Evolutionary conservation across 805 yeast genomes (phyloP).

Genomic region (Isabelozyma heimii): DNA sequence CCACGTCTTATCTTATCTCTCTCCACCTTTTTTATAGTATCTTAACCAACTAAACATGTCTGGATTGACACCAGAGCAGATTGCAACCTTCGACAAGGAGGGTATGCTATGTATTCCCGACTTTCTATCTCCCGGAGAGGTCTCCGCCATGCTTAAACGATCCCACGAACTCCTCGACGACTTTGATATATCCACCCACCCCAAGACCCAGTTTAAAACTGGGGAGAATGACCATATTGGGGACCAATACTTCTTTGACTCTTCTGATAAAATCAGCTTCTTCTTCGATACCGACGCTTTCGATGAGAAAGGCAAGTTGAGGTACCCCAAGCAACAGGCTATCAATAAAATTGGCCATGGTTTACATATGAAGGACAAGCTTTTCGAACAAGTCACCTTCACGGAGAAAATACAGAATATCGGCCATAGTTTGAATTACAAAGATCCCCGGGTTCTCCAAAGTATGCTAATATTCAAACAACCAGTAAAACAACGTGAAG

Average conservation of each 20-base stretch:
- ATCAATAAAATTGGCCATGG: constrained; percentile 82
- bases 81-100: constrained; percentile 46
- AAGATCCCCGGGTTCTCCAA: constrained; percentile 71
- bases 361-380: constrained; percentile 53
- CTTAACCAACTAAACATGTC: not conserved
- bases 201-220: constrained; percentile 69
- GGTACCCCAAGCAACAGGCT: constrained; percentile 51
- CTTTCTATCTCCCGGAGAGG: constrained; percentile 46
- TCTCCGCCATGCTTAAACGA: constrained; percentile 36
- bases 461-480: constrained; percentile 80
- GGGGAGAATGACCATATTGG: constrained; percentile 61
- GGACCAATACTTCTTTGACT: constrained; percentile 66
- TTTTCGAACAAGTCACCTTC: constrained; percentile 51
- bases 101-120: constrained; percentile 63
- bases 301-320: constrained; percentile 48
- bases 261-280: constrained; percentile 65
- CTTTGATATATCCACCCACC: constrained; percentile 57
- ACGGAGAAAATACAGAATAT: constrained; percentile 48
- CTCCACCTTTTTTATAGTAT: not conserved
- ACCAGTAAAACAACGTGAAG: constrained; percentile 30
- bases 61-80: constrained; percentile 48
- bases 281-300: constrained; percentile 75
- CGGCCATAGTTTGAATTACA: constrained; percentile 49
- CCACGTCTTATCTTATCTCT: not conserved
- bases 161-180: constrained; percentile 44